A percentile compares a stretch with the other conserved stretches of the same genome.
Conservation (phyloP, 2,329 filamentous ascomycete species). For the Didymosphaeria variabile region DNA sequence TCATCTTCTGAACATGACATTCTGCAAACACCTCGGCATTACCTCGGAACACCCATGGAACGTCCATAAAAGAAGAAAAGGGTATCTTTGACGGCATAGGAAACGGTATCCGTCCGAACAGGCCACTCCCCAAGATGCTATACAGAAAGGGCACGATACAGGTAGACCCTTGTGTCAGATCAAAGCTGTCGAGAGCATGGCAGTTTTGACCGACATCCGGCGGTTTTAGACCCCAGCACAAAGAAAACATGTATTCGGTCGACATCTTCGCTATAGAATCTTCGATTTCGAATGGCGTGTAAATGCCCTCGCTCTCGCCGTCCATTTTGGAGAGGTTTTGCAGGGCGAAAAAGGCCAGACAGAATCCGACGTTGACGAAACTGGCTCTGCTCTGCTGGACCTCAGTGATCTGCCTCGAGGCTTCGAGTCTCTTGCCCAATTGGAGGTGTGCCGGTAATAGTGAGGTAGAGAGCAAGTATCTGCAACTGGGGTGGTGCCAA, state of each 20-base stretch:
- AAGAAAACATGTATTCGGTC: slow-evolving; percentile 2
- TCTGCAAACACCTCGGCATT: slow-evolving; percentile 19
- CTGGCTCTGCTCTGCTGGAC: slow-evolving; percentile 16
- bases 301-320: neutral
- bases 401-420: neutral
- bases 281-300: slow-evolving; percentile 6
- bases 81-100: slow-evolving; percentile 25
- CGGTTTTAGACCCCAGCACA: slow-evolving; percentile 3
- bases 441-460: slow-evolving; percentile 25
- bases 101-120: slow-evolving; percentile 4
- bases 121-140: neutral
- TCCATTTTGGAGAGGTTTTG: slow-evolving; percentile 17
- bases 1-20: slow-evolving; percentile 31
- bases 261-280: neutral
- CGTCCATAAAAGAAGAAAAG: slow-evolving; percentile 25
- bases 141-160: slow-evolving; percentile 12
- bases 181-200: neutral
- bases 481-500: slow-evolving; percentile 25
- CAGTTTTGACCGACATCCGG: neutral
- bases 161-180: slow-evolving; percentile 20
- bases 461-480: slow-evolving; percentile 19
- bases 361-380: slow-evolving; percentile 27
- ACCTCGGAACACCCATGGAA: slow-evolving; percentile 23
- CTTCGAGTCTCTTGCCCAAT: slow-evolving; percentile 16
- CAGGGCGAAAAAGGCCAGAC: slow-evolving; percentile 25